These are phyloP conservation scores for Mycena metata DNA, from an alignment of 768 basidiomycete genomes.

Conservation along the genomic window DNA sequence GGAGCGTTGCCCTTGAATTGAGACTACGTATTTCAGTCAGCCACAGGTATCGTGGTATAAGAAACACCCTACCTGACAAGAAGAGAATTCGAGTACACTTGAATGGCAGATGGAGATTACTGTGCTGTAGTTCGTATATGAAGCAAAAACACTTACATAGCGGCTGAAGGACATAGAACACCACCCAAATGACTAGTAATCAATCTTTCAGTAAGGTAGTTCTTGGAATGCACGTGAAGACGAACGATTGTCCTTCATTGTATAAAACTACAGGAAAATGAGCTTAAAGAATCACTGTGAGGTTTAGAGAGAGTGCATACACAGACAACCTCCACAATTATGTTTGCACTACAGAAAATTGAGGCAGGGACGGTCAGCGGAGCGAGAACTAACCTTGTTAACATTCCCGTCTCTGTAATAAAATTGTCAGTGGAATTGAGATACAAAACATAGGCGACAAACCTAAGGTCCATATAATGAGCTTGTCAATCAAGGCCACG, in stretches of 20 bases:
- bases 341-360: neutral
- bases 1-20: neutral
- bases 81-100: conserved; percentile 18
- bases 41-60: no score
- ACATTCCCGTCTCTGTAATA: conserved; percentile 10
- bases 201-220: no score
- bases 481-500: conserved; percentile 6
- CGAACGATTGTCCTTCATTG: conserved; percentile 4
- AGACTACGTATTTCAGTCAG: no score
- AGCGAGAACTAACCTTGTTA: conserved; percentile 8
- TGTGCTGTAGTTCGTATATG: no score
- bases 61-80: neutral
- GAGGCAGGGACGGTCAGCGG: neutral
- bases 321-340: neutral
- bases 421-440: neutral
- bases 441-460: neutral
- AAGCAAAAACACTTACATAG: neutral
- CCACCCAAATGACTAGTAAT: no score
- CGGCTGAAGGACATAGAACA: no score
- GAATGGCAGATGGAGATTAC: no score
- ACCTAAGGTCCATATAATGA: conserved; percentile 14
- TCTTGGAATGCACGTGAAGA: no score
- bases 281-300: neutral
- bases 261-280: neutral
- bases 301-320: neutral